Evolutionary conservation across 257 asterid genomes (phyloP).

Genomic region (Solanum piurae): DNA sequence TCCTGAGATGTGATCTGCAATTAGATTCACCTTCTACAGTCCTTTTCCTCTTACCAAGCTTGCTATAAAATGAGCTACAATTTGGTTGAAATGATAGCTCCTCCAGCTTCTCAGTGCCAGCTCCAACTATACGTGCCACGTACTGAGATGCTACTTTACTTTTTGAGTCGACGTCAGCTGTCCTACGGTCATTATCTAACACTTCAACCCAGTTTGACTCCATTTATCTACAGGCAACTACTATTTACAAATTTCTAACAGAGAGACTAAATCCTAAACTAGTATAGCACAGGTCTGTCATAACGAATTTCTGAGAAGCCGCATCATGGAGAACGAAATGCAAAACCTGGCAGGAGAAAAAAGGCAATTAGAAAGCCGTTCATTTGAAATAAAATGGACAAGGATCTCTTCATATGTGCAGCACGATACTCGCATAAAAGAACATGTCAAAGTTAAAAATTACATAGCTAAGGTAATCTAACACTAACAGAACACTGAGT

Average conservation of each 20-base stretch:
- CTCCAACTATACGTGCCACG: conserved; percentile 25
- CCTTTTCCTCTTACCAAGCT: conserved; percentile 42
- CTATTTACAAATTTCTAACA: conserved; percentile 5
- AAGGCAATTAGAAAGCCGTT: not conserved
- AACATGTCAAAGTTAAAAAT: not conserved
- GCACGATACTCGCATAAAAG: not conserved
- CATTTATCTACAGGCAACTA: conserved; percentile 31
- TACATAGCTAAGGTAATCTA: not conserved
- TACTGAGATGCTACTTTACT: conserved; percentile 34
- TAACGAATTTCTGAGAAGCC: conserved; percentile 6
- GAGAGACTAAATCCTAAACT: conserved; percentile 3
- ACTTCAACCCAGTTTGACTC: conserved; percentile 57
- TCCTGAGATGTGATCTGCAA: conserved; percentile 19
- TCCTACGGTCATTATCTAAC: conserved; percentile 48
- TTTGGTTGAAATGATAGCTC: conserved; percentile 27
- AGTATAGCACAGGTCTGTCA: not conserved
- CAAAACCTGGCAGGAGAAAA: conserved; percentile 4
- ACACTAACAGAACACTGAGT: not conserved
- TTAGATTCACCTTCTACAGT: conserved; percentile 7
- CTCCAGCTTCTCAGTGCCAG: conserved; percentile 12
- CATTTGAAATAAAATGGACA: not conserved
- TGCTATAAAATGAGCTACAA: conserved; percentile 16
- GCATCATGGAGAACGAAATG: conserved; percentile 8
- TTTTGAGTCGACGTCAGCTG: conserved; percentile 33
- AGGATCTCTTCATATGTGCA: not conserved